A percentile compares a stretch with the other conserved stretches of the same genome.
phyloP scores from a whole-genome alignment of 306 rosid genomes.

The barrel medic (Medicago truncatula) region DNA sequence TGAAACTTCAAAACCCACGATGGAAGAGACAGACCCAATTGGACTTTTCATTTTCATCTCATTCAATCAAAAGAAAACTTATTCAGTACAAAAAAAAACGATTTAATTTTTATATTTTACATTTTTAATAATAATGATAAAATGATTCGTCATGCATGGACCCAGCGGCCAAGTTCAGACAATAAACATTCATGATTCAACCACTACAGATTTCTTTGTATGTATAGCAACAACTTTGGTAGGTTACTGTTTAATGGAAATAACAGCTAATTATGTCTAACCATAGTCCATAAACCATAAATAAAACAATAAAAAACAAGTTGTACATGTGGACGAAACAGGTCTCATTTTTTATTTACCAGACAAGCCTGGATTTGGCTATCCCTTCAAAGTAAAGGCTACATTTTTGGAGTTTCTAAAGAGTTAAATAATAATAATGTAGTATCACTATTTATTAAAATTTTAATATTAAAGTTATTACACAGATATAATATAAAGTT shows the following conservation, averaged over 20 bases:
- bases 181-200: slow-evolving; percentile 43
- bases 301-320: slow-evolving; percentile 28
- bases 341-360: neutral
- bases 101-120: neutral
- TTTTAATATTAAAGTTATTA: too few relatives aligned
- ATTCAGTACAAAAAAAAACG: neutral
- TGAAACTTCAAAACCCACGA: slow-evolving; percentile 38
- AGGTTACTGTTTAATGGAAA: slow-evolving; percentile 1
- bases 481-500: too few relatives aligned
- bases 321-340: slow-evolving; percentile 22
- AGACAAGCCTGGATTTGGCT: neutral
- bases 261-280: slow-evolving; percentile 24
- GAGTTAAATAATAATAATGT: too few relatives aligned
- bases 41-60: slow-evolving; percentile 37
- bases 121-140: neutral
- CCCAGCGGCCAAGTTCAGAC: slow-evolving; percentile 40
- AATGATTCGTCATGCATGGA: slow-evolving; percentile 12
- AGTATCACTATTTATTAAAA: too few relatives aligned
- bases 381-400: neutral
- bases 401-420: neutral
- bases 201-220: slow-evolving; percentile 42
- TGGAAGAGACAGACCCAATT: slow-evolving; percentile 22
- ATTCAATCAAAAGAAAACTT: slow-evolving; percentile 25
- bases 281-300: neutral
- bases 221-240: slow-evolving; percentile 30